These are phyloP conservation scores for Candida arabinofermentans DNA, from an alignment of 805 yeast genomes.

Conservation along the genomic window DNA sequence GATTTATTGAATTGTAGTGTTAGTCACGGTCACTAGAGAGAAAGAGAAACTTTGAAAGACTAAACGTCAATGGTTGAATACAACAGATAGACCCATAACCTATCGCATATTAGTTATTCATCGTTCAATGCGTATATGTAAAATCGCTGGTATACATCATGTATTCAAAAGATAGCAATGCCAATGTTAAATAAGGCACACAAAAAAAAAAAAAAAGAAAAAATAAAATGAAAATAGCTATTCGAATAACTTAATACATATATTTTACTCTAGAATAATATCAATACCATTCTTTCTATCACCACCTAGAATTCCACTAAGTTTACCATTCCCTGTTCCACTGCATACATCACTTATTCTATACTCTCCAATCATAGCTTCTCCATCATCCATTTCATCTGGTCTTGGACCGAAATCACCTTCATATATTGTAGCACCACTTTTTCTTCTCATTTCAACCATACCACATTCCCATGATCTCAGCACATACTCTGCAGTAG, in stretches of 20 bases:
- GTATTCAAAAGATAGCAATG: no score
- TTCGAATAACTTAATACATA: neutral
- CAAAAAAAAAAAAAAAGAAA: neutral
- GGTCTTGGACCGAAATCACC: slow-evolving; percentile 91
- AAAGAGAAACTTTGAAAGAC: no score
- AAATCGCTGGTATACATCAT: no score
- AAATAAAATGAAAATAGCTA: neutral
- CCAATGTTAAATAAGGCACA: neutral
- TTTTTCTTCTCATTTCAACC: slow-evolving; percentile 76
- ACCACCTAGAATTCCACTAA: slow-evolving; percentile 4
- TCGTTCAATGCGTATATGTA: no score
- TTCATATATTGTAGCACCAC: slow-evolving; percentile 93
- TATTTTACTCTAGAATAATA: slow-evolving; percentile 18
- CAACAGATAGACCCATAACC: no score
- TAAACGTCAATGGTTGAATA: no score
- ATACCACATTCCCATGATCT: slow-evolving; percentile 66
- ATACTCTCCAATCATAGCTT: neutral
- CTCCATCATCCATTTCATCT: slow-evolving; percentile 25
- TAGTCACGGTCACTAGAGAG: no score
- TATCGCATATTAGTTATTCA: no score
- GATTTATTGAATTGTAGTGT: no score
- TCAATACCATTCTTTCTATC: slow-evolving; percentile 16
- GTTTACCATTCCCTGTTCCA: slow-evolving; percentile 9
- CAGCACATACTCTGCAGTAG: slow-evolving; percentile 73
- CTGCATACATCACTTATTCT: slow-evolving; percentile 1